These are phyloP conservation scores for Aeschynomene evenia DNA, from an alignment of 306 rosid species.

Conservation along the genomic window DNA sequence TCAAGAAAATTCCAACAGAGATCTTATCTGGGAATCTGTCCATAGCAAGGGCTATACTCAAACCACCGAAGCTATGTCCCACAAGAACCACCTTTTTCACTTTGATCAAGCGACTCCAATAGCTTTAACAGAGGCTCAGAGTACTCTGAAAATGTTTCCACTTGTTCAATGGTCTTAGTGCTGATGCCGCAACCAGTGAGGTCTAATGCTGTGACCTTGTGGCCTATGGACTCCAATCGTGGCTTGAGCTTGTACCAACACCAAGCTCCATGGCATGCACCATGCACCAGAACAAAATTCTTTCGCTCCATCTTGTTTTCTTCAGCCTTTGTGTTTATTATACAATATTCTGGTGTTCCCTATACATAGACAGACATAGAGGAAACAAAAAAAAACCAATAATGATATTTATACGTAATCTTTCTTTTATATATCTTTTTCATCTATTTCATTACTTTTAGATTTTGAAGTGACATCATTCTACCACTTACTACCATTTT, in stretches of 20 bases:
- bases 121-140: slow-evolving; percentile 54
- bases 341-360: too few species aligned
- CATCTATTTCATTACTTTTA: too few species aligned
- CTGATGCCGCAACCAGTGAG: slow-evolving; percentile 60
- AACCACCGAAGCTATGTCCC: slow-evolving; percentile 75
- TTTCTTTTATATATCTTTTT: too few species aligned
- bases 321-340: too few species aligned
- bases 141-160: slow-evolving; percentile 43
- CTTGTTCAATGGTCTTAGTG: slow-evolving; percentile 34
- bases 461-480: too few species aligned
- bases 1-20: slow-evolving; percentile 42
- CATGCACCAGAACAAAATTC: slow-evolving; percentile 68
- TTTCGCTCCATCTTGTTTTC: not conserved
- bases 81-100: slow-evolving; percentile 62
- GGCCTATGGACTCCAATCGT: slow-evolving; percentile 44
- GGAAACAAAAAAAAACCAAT: too few species aligned
- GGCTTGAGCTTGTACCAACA: slow-evolving; percentile 69
- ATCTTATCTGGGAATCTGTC: slow-evolving; percentile 52
- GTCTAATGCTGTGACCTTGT: slow-evolving; percentile 51
- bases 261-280: slow-evolving; percentile 65
- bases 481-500: too few species aligned
- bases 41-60: slow-evolving; percentile 58
- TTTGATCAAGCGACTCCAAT: slow-evolving; percentile 40
- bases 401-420: too few species aligned
- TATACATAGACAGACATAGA: too few species aligned